Base-by-base conservation (phyloP, 441 rosid species). In the Biscutella laevigata region DNA sequence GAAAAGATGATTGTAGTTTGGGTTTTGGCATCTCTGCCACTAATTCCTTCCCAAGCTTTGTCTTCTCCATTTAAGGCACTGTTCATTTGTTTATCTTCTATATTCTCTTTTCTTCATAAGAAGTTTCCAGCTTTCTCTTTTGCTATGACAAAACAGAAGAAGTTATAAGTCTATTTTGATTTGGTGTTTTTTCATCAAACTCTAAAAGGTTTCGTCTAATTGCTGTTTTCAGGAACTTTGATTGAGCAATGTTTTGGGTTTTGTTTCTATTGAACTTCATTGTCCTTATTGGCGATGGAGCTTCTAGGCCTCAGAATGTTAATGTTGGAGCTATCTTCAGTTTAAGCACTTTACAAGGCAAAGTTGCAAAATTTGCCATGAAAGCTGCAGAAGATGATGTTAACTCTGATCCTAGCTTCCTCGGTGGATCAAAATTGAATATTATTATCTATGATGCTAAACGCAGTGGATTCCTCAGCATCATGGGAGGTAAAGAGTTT, bases 321-420 rank as follows among this genome's bases (percentile, higher is more conserved):
- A 79, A 73, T 55, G 71, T 89, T 57, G 97, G 97, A 73, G 94
- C 97, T 27, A 76, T 83, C 45, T 77, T 80, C 59, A 41, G 88
- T 30, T 67, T 73, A 20, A 3, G 21, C 12, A 72, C 87, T 29
- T 52, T 71, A 40, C 67, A 79, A 41, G 95, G 91, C 29, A 53
- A 27, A 42, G 84, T 89, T 45, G 60, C 94, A 29, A 71, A 27
- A 59, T 62, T 84, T 43, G 94, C 94, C 62, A 76, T 82, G 73
- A 62, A 72, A 73, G 95, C 95, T 69, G 97, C 95, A 12, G 77
- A 73, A 75, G 71, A 75, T 7, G 97, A 86, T 66, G 75, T 86
- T 0, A 89, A 89, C 68, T 74, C 86, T 2, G 94, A 89, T 67
- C 84, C 82, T 7, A 59, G 35, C 40, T 35, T 86, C 55, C 95